Conservation (phyloP, 768 basidiomycete species). For the Pleurotus citrinopileatus region DNA sequence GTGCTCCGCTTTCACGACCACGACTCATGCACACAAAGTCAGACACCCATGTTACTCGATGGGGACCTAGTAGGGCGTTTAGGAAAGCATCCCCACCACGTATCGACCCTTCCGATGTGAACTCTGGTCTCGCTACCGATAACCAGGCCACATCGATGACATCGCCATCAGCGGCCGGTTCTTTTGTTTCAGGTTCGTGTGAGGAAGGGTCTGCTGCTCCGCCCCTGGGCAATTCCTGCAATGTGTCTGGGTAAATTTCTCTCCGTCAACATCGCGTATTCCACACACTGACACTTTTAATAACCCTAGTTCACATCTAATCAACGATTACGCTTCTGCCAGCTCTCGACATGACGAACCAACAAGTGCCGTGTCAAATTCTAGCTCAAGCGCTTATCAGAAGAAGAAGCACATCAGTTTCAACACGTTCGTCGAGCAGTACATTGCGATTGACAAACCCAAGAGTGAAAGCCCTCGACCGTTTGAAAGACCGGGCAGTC, state of each 20-base stretch:
- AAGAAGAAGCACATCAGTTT: constrained; percentile 93
- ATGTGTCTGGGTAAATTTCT: constrained; percentile 6
- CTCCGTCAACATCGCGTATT: not conserved
- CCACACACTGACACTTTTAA: not conserved
- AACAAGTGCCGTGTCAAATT: not conserved
- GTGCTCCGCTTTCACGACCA: constrained; percentile 40
- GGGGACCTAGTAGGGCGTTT: constrained; percentile 44
- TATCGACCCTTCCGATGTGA: constrained; percentile 37
- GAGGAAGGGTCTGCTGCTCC: not conserved
- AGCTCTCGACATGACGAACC: constrained; percentile 1
- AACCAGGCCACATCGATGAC: constrained; percentile 2
- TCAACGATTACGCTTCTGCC: not conserved
- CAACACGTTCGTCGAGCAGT: constrained; percentile 98
- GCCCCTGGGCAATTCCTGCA: not conserved
- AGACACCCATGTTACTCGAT: constrained; percentile 74
- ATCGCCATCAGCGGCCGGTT: constrained; percentile 6
- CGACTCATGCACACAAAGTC: constrained; percentile 79
- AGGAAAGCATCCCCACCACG: constrained; percentile 74
- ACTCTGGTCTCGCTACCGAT: constrained; percentile 10
- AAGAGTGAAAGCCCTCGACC: constrained; percentile 24
- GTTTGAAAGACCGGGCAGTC: constrained; percentile 15
- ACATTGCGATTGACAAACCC: constrained; percentile 86
- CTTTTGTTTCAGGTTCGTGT: constrained; percentile 4
- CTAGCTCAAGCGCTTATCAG: constrained; percentile 10
- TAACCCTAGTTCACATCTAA: constrained; percentile 1